phyloP scores from a whole-genome alignment of 2,329 filamentous ascomycete species.

The Talaromyces marneffei region DNA sequence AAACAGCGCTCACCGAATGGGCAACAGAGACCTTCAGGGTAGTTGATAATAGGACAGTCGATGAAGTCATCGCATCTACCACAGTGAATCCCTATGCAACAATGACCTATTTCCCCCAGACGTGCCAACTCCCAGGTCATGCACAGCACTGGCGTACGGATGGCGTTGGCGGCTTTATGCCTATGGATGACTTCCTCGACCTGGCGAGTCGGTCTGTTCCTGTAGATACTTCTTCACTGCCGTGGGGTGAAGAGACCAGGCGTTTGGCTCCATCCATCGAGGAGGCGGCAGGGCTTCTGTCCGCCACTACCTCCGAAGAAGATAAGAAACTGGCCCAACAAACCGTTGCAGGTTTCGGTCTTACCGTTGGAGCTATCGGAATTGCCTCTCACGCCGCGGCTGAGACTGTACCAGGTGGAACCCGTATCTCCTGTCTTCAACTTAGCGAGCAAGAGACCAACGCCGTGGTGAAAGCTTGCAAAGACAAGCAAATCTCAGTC shows the following conservation, averaged over 20 bases:
- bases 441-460: constrained; percentile 19
- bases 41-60: constrained; percentile 2
- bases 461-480: constrained; percentile 17
- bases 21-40: constrained; percentile 16
- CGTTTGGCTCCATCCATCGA: constrained; percentile 22
- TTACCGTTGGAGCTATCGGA: constrained; percentile 20
- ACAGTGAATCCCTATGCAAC: constrained; percentile 13
- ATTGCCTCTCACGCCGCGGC: constrained; percentile 19
- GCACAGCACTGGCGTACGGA: constrained; percentile 14
- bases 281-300: constrained; percentile 18
- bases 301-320: constrained; percentile 2
- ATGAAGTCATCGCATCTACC: constrained; percentile 13
- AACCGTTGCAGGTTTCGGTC: constrained; percentile 16
- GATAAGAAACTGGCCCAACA: constrained; percentile 16
- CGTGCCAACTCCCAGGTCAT: neutral
- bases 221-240: constrained; percentile 19
- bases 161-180: constrained; percentile 13
- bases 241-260: constrained; percentile 24
- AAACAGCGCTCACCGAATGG: constrained; percentile 12
- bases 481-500: constrained; percentile 20
- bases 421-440: constrained; percentile 12
- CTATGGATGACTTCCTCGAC: constrained; percentile 22
- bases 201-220: constrained; percentile 15
- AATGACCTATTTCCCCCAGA: constrained; percentile 14
- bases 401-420: constrained; percentile 18